Conservation (phyloP, 208 protist genomes). For the Vickermania ingenoplastis region DNA sequence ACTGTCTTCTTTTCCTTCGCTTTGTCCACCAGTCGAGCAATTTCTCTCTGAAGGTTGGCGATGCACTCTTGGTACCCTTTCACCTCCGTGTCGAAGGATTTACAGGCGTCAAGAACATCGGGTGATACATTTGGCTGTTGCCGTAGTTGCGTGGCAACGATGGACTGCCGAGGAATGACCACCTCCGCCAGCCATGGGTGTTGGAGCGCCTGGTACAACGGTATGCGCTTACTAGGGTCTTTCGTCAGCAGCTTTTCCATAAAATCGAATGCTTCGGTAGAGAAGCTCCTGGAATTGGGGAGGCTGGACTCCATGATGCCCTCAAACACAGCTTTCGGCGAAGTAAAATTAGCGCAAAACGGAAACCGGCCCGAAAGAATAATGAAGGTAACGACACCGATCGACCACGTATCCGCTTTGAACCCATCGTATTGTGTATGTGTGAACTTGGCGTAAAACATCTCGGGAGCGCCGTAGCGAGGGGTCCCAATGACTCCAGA, state of each 20-base stretch:
- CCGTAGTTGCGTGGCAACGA: constrained; percentile 53
- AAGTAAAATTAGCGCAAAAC: constrained; percentile 81
- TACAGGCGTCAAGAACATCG: constrained; percentile 55
- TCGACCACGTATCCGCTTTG: constrained; percentile 93
- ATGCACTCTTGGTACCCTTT: constrained; percentile 62
- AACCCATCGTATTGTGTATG: constrained; percentile 91
- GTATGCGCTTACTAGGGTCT: constrained; percentile 81
- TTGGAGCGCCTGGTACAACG: constrained; percentile 74
- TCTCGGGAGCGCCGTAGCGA: constrained; percentile 85
- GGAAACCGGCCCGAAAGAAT: constrained; percentile 95
- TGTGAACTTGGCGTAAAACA: constrained; percentile 90
- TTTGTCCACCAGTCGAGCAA: constrained; percentile 48
- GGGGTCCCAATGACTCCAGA: constrained; percentile 86
- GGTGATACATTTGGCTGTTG: constrained; percentile 16
- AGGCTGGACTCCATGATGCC: constrained; percentile 84
- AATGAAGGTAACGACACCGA: constrained; percentile 96
- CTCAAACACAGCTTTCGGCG: constrained; percentile 88
- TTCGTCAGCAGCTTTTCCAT: constrained; percentile 82
- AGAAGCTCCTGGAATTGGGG: constrained; percentile 63
- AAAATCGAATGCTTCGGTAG: constrained; percentile 55
- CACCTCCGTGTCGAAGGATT: constrained; percentile 68
- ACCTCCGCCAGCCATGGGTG: constrained; percentile 86
- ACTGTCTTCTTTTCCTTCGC: constrained; percentile 21
- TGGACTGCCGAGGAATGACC: constrained; percentile 50
- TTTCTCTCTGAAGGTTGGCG: constrained; percentile 55